phyloP scores from a whole-genome alignment of 2,329 filamentous ascomycete species.

The Penicillium sp. region DNA sequence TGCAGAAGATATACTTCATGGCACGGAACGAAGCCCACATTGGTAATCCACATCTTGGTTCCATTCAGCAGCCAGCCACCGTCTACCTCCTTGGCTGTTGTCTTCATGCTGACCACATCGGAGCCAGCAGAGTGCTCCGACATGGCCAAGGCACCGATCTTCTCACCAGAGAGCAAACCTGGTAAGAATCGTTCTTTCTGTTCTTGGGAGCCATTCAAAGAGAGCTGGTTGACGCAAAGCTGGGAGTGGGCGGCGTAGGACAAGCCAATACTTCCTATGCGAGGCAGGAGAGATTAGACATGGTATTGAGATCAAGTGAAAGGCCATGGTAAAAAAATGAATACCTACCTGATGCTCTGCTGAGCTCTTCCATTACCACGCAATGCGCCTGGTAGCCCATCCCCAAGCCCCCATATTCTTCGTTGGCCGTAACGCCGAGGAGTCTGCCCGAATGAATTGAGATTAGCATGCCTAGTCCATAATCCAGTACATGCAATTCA shows the following conservation, averaged over 20 bases:
- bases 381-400: slow-evolving; percentile 98
- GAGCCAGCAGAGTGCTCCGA: slow-evolving; percentile 85
- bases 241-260: slow-evolving; percentile 96
- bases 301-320: too few species aligned
- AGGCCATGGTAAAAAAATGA: too few species aligned
- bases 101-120: slow-evolving; percentile 96
- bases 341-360: slow-evolving; percentile 67
- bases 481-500: neutral
- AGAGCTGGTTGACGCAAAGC: slow-evolving; percentile 92
- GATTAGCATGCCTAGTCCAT: slow-evolving; percentile 1
- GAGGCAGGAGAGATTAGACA: neutral
- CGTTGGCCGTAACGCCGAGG: slow-evolving; percentile 88
- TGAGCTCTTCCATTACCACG: slow-evolving; percentile 92
- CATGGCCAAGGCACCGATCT: slow-evolving; percentile 89
- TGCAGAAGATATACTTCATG: too few species aligned
- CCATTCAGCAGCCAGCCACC: slow-evolving; percentile 84
- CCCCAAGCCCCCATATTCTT: slow-evolving; percentile 81
- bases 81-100: slow-evolving; percentile 72
- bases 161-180: slow-evolving; percentile 72
- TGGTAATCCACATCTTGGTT: slow-evolving; percentile 99
- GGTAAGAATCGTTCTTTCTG: slow-evolving; percentile 83
- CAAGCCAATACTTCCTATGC: slow-evolving; percentile 56
- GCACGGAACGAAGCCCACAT: slow-evolving; percentile 53
- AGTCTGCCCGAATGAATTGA: slow-evolving; percentile 53
- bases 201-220: slow-evolving; percentile 74